Conservation (phyloP, 176 grass and related monocot genomes). For the Canna indica region DNA sequence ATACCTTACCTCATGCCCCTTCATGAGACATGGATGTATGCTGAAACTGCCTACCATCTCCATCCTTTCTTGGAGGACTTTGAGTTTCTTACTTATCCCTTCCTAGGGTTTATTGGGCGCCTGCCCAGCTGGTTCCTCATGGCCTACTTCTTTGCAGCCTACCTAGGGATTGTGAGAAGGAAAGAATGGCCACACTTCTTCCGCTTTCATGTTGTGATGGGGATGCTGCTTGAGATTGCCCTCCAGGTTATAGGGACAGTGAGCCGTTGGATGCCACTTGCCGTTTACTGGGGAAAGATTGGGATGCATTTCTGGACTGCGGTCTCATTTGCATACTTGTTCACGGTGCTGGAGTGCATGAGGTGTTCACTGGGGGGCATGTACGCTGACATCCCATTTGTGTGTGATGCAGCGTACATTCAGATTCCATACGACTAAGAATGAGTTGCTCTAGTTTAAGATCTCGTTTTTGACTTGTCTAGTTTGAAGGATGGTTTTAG, state of each 20-base stretch:
- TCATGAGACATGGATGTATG: slow-evolving; percentile 41
- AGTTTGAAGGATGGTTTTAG: no score
- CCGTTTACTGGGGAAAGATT: slow-evolving; percentile 26
- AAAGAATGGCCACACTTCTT: slow-evolving; percentile 32
- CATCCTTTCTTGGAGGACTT: slow-evolving; percentile 28
- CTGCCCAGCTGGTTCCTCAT: slow-evolving; percentile 26
- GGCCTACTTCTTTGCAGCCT: slow-evolving; percentile 26
- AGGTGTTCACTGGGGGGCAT: slow-evolving; percentile 20
- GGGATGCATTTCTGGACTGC: slow-evolving; percentile 32
- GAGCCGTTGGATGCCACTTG: slow-evolving; percentile 22
- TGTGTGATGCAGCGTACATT: slow-evolving; percentile 32
- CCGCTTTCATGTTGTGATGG: slow-evolving; percentile 32
- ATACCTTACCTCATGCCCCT: slow-evolving; percentile 33
- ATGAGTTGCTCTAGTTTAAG: not conserved
- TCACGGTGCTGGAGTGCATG: slow-evolving; percentile 28
- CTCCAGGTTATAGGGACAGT: slow-evolving; percentile 22
- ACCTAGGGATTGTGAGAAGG: slow-evolving; percentile 24
- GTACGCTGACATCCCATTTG: slow-evolving; percentile 32
- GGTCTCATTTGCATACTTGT: slow-evolving; percentile 25
- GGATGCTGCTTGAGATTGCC: slow-evolving; percentile 34
- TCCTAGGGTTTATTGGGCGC: slow-evolving; percentile 17
- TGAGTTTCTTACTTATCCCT: slow-evolving; percentile 24
- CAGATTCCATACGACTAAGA: slow-evolving; percentile 34
- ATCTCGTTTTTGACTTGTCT: not conserved
- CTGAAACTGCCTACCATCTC: slow-evolving; percentile 25